These are phyloP conservation scores for Aspergillus floridensis DNA, from an alignment of 2,329 filamentous ascomycete genomes.

Conservation along the genomic window DNA sequence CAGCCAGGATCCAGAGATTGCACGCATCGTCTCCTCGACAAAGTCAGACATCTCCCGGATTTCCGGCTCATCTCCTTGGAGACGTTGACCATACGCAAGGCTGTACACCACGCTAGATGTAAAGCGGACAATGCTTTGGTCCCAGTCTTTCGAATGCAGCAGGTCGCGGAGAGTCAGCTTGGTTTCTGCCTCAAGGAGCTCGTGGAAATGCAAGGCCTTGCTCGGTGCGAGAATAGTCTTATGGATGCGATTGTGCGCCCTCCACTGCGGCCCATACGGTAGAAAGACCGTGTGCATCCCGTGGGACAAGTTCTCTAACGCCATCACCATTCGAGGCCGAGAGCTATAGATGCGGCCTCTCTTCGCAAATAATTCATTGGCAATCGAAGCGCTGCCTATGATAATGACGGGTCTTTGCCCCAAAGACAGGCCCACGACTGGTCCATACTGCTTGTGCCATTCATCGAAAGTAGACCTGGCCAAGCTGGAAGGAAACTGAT, in stretches of 20 bases:
- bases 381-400: constrained; percentile 4
- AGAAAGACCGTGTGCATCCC: constrained; percentile 5
- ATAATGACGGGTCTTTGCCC: constrained; percentile 7
- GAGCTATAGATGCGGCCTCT: constrained; percentile 12
- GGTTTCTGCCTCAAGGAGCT: constrained; percentile 16
- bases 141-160: constrained; percentile 12
- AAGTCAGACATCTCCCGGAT: constrained; percentile 5
- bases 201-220: constrained; percentile 7
- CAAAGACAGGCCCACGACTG: constrained; percentile 7
- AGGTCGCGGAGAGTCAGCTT: constrained; percentile 15
- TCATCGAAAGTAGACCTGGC: neutral
- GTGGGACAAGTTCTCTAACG: constrained; percentile 5
- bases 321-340: constrained; percentile 9
- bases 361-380: constrained; percentile 12
- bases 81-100: constrained; percentile 18
- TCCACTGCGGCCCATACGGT: constrained; percentile 14
- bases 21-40: constrained; percentile 35
- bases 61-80: constrained; percentile 2
- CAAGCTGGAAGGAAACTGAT: neutral
- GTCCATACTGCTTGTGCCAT: constrained; percentile 12
- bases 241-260: constrained; percentile 13
- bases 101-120: constrained; percentile 11
- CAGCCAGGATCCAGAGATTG: constrained; percentile 15
- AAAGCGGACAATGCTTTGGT: constrained; percentile 9
- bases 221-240: constrained; percentile 7